Evolutionary conservation across 768 basidiomycete genomes (phyloP), one percentile per base, ranked within the genome.

Genomic region (Russula griseocarnosa): DNA sequence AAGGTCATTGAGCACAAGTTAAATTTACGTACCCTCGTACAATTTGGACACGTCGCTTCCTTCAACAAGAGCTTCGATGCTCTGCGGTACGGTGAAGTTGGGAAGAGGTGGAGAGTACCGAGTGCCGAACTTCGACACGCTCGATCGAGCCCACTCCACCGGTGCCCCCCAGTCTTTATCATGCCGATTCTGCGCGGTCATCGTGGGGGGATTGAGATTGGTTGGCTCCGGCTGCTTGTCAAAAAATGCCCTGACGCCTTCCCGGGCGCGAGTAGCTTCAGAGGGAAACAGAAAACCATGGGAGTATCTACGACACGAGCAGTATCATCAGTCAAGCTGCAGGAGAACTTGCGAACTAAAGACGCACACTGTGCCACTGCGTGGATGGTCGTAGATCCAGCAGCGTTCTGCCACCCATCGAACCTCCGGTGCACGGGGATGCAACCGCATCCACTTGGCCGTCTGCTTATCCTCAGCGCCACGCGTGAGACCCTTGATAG

Each of bases 341-440:
- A 22, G 44, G 28, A 18, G 9, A 9, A 7, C 22, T 42, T 26
- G 54, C 0, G 26, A 46, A 30, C 30, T 24, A 22, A 49, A 60
- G 32, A 80, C 90, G 71, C 79, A 94, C 86, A 96, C 94, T 22
- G 95, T 97, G 54, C 91, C 89, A 18, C 91, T 86, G 55, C 93
- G 87, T 2, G 96, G 96, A 75, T 98, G 96, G 72, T 99, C 95
- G 75, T 99, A 98, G 68, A 99, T 92, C 92, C 93, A 96, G 75
- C 96, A 98, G 30, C 88, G 84, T 72, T 99, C 95, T 69, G 90
- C 87, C 36, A 82, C 81, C 95, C 96, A 98, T 50, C 92, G 84
- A 46, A 99, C 84, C 68, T 88, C 82, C 32, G 81, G 76, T 16
- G 88, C 83, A 50, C 81, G 83, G 0, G 95, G 94, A 76, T 97